Evolutionary conservation across 2,329 filamentous ascomycete species (phyloP).

Genomic region (Colletotrichum lentis): DNA sequence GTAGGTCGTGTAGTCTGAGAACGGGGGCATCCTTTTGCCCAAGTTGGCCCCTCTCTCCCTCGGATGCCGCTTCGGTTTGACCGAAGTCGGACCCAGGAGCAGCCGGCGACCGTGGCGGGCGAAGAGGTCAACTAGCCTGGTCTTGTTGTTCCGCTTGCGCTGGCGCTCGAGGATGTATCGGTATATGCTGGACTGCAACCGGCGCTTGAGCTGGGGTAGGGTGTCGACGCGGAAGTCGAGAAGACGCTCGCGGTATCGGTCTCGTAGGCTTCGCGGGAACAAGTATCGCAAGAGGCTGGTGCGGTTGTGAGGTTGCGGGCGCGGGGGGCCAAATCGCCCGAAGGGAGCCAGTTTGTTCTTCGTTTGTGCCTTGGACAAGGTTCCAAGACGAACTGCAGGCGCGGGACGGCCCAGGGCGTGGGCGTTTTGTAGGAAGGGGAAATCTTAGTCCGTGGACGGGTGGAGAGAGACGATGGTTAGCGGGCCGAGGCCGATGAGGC

Average conservation of each 20-base stretch:
- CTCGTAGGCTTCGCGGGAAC: slow-evolving; percentile 69
- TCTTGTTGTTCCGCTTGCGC: slow-evolving; percentile 59
- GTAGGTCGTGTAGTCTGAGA: slow-evolving; percentile 36
- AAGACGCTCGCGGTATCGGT: slow-evolving; percentile 71
- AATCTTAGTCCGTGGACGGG: neutral
- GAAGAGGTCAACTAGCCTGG: slow-evolving; percentile 55
- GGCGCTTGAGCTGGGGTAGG: slow-evolving; percentile 74
- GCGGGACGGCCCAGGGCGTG: slow-evolving; percentile 26
- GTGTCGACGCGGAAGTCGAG: slow-evolving; percentile 78
- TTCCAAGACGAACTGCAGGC: slow-evolving; percentile 24
- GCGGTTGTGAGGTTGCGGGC: slow-evolving; percentile 53
- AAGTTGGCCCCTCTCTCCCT: slow-evolving; percentile 39
- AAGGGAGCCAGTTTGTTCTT: slow-evolving; percentile 55
- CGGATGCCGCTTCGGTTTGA: slow-evolving; percentile 46
- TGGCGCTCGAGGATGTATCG: slow-evolving; percentile 74
- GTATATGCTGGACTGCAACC: slow-evolving; percentile 80
- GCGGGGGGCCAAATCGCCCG: slow-evolving; percentile 51
- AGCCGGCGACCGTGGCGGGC: slow-evolving; percentile 55
- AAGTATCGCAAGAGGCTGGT: slow-evolving; percentile 69
- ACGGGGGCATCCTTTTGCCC: slow-evolving; percentile 40
- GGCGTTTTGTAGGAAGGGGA: slow-evolving; percentile 12
- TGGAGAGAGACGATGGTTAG: neutral
- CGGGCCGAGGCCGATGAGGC: slow-evolving; percentile 9
- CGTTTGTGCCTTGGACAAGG: slow-evolving; percentile 32
- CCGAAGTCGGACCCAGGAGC: slow-evolving; percentile 52